These are phyloP conservation scores for Backusella parvicylindrica DNA, from an alignment of 192 early-diverging fungal species.

Conservation along the genomic window DNA sequence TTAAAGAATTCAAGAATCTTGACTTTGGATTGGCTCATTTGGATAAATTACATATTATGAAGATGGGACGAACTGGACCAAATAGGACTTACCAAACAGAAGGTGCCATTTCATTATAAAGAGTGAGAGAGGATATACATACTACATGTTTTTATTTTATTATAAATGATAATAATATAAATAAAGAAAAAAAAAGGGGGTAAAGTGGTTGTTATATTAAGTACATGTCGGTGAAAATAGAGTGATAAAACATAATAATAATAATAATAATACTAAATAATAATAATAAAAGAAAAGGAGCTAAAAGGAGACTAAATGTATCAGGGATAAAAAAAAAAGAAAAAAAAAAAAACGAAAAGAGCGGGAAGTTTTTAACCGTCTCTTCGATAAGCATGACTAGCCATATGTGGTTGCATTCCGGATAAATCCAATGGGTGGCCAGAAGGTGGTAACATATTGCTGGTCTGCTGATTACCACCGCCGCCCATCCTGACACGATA, in stretches of 20 bases:
- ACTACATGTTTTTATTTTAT: not conserved
- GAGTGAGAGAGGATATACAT: not conserved
- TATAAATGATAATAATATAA: not conserved
- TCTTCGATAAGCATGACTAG: conserved; percentile 12
- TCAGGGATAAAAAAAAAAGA: not conserved
- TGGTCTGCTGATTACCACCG: not conserved
- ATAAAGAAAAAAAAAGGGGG: not conserved
- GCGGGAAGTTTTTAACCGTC: not conserved
- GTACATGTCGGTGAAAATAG: not conserved
- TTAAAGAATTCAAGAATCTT: conserved; percentile 15
- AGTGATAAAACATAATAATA: not conserved
- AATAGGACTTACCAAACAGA: conserved; percentile 23
- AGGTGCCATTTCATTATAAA: conserved; percentile 13
- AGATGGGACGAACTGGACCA: conserved; percentile 14
- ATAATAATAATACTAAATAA: conserved; percentile 1
- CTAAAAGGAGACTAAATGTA: not conserved
- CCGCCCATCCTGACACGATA: conserved; percentile 7
- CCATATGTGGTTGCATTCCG: conserved; percentile 13
- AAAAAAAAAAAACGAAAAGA: not conserved
- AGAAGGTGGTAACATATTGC: conserved; percentile 1
- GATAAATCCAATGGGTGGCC: conserved; percentile 23
- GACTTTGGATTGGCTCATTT: conserved; percentile 24
- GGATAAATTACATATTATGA: conserved; percentile 30
- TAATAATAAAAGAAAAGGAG: not conserved
- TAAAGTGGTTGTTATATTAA: not conserved